Evolutionary conservation across 805 yeast genomes (phyloP).

Genomic region (Lipomyces yamanashiensis): DNA sequence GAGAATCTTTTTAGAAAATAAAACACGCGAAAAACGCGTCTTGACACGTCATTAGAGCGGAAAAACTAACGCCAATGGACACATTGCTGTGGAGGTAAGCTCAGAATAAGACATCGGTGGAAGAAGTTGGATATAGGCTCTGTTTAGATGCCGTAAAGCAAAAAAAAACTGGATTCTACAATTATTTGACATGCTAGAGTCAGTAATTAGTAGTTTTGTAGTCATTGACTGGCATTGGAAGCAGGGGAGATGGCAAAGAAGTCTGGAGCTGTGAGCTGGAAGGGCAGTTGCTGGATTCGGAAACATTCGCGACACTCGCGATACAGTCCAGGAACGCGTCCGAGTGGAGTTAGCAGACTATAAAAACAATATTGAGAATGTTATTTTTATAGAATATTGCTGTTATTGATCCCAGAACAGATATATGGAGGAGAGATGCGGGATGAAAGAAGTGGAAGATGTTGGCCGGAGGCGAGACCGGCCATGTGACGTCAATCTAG

Average conservation of each 20-base stretch:
- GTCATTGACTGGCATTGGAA: no score
- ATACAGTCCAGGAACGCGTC: no score
- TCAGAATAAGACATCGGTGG: no score
- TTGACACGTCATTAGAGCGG: slow-evolving; percentile 1
- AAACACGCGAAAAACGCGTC: slow-evolving; percentile 12
- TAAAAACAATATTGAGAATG: no score
- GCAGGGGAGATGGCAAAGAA: no score
- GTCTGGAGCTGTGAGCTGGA: neutral
- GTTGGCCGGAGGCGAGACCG: slow-evolving; percentile 13
- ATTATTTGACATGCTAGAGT: no score
- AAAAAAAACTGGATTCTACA: no score
- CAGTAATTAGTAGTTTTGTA: no score
- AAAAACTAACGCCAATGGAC: neutral
- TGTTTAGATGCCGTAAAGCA: no score
- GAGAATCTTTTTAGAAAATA: neutral
- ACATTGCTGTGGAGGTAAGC: neutral
- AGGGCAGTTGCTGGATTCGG: neutral
- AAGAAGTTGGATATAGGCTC: no score
- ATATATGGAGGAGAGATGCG: neutral
- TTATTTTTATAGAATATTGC: neutral
- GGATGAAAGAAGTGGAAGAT: neutral
- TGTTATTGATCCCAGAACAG: neutral
- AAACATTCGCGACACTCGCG: no score
- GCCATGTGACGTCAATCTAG: slow-evolving; percentile 7
- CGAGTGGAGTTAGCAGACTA: no score